Base-by-base conservation (phyloP, 208 protist genomes). In the Perkinsela sp. region DNA sequence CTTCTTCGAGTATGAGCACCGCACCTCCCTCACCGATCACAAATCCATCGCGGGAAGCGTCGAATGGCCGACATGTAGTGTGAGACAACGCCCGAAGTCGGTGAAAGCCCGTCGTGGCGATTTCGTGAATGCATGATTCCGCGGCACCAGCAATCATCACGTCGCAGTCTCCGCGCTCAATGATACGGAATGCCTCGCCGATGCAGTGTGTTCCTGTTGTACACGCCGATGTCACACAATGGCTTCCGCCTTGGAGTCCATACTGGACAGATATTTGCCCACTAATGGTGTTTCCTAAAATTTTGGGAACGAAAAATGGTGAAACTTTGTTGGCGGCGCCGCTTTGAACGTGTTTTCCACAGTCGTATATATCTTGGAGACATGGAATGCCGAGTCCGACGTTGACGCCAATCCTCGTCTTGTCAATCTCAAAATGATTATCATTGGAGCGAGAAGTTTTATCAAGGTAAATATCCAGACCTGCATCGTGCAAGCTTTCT, bases 181-280 rank as follows among this genome's bases (percentile, higher is more conserved):
- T 88, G 74, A 93, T 86, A 29, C 73, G 69, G 0, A 81, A 84
- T 1, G 90, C 87, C 66, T 97, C 94, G 2, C 88, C 93, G 73
- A 98, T 95, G 65, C 90, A 83, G 71, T 98, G 89, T 0, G 93
- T 91, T 2, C 94, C 96, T 0, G 94, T 97, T 0, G 96, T 93
- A 75, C 96, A 98, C 2, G 96, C 96, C 0, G 92, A 96, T 1
- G 92, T 84, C 30, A 79, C 78, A 57, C 89, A 85, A 30, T 92
- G 78, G 68, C 93, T 91, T 1, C 93, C 93, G 0, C 95, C 95
- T 32, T 76, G 74, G 22, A 95, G 69, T 16, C 78, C 78, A 70
- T 96, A 80, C 22, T 72, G 65, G 1, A 97, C 96, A 22, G 85
- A 80, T 48, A 93, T 80, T 22, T 82, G 73, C 22, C 93, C 94